Evolutionary conservation across 805 yeast species (phyloP).

Genomic region (Metschnikowia baotianmanensis): DNA sequence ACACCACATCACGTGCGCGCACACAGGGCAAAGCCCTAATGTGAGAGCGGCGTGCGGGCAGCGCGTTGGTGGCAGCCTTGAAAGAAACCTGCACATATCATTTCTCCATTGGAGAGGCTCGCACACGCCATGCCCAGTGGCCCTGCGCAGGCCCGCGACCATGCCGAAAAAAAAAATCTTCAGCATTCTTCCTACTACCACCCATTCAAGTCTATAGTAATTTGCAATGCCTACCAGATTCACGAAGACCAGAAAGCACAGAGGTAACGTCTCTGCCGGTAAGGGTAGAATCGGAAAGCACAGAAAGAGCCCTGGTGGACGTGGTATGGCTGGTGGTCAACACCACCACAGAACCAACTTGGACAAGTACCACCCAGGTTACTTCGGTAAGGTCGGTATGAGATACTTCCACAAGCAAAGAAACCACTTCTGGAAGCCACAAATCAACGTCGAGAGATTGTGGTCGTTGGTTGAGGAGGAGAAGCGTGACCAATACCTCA

Average conservation of each 20-base stretch:
- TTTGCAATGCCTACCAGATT: slow-evolving; percentile 94
- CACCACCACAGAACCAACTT: slow-evolving; percentile 99
- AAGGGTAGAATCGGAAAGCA: slow-evolving; percentile 99
- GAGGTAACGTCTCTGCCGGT: slow-evolving; percentile 99
- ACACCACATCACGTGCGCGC: slow-evolving; percentile 13
- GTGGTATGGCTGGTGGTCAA: slow-evolving; percentile 99
- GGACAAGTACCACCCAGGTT: slow-evolving; percentile 99
- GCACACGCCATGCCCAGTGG: slow-evolving; percentile 6
- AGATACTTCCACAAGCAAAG: slow-evolving; percentile 97
- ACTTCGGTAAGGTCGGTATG: slow-evolving; percentile 99
- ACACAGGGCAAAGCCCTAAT: slow-evolving; percentile 15
- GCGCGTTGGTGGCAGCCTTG: no score
- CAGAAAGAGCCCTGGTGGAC: slow-evolving; percentile 99
- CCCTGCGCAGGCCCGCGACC: slow-evolving; percentile 11
- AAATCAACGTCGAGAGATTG: slow-evolving; percentile 95
- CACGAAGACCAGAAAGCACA: slow-evolving; percentile 99
- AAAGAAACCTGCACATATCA: slow-evolving; percentile 5
- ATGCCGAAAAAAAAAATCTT: slow-evolving; percentile 16
- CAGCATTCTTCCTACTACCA: slow-evolving; percentile 9
- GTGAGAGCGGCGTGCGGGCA: no score
- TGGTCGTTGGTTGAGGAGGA: slow-evolving; percentile 96
- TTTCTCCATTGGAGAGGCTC: slow-evolving; percentile 3
- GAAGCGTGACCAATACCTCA: slow-evolving; percentile 90
- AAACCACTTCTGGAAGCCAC: slow-evolving; percentile 96
- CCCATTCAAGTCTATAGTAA: slow-evolving; percentile 13